phyloP scores from a whole-genome alignment of 805 yeast genomes.

The Metschnikowia borealis region DNA sequence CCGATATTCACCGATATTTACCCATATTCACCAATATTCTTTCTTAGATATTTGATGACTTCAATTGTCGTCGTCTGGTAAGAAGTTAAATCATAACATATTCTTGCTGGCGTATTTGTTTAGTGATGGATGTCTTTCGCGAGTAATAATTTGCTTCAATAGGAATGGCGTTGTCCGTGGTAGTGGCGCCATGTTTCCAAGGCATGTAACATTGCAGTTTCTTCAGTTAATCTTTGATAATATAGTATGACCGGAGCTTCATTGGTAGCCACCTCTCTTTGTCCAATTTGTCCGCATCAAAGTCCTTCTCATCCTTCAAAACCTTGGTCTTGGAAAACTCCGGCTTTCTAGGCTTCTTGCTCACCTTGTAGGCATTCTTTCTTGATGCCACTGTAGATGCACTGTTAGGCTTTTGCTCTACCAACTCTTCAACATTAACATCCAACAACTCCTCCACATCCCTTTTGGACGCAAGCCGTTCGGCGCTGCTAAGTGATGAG shows the following conservation, averaged over 20 bases:
- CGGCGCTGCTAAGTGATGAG: conserved; percentile 19
- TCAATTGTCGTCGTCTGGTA: too few relatives aligned
- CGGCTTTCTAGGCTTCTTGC: conserved; percentile 22
- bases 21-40: too few relatives aligned
- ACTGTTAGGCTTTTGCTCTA: neutral
- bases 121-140: too few relatives aligned
- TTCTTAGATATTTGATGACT: too few relatives aligned
- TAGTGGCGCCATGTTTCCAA: too few relatives aligned
- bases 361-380: conserved; percentile 15
- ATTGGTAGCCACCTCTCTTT: conserved; percentile 87
- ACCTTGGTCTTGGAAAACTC: conserved; percentile 15
- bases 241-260: conserved; percentile 80
- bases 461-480: conserved; percentile 16
- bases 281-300: conserved; percentile 28
- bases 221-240: too few relatives aligned
- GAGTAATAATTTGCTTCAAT: too few relatives aligned
- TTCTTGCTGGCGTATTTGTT: too few relatives aligned
- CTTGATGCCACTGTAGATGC: conserved; percentile 1
- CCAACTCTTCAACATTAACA: conserved; percentile 25
- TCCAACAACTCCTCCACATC: conserved; percentile 31
- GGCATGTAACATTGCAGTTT: too few relatives aligned
- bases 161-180: too few relatives aligned
- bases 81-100: too few relatives aligned
- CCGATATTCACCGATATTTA: too few relatives aligned
- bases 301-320: conserved; percentile 11